Conservation (phyloP, 2,329 filamentous ascomycete genomes). For the Fusarium devonianum region DNA sequence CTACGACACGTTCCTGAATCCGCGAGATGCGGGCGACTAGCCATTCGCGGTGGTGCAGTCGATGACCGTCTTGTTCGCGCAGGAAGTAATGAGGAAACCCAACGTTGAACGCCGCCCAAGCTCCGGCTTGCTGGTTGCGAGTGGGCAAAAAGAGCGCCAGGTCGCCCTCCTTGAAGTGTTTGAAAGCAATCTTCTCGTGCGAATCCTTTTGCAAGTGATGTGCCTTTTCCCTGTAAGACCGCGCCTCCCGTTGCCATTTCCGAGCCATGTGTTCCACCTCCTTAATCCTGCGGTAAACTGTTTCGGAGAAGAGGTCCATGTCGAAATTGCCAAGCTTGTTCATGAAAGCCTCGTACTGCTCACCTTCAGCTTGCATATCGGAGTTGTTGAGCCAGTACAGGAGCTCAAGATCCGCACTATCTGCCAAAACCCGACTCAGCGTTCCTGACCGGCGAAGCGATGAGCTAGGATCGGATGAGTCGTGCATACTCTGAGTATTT, state of each 20-base stretch:
- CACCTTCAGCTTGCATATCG: constrained; percentile 70
- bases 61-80: constrained; percentile 88
- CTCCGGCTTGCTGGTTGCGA: constrained; percentile 89
- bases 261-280: constrained; percentile 93
- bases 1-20: constrained; percentile 91
- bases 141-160: constrained; percentile 93
- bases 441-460: constrained; percentile 63
- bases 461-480: constrained; percentile 63
- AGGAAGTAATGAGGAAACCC: constrained; percentile 97
- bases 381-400: constrained; percentile 83
- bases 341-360: constrained; percentile 79
- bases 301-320: constrained; percentile 82
- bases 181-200: constrained; percentile 95
- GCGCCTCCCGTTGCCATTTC: constrained; percentile 90
- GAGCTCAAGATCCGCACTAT: constrained; percentile 73
- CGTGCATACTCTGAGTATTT: constrained; percentile 60
- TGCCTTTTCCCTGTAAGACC: constrained; percentile 86
- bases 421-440: constrained; percentile 62
- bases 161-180: constrained; percentile 95
- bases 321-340: constrained; percentile 79
- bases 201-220: constrained; percentile 82
- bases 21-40: constrained; percentile 92
- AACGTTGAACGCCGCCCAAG: constrained; percentile 98
- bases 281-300: constrained; percentile 86
- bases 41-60: constrained; percentile 87